A percentile compares a stretch with the other conserved stretches of the same genome.
These are phyloP conservation scores for Saturnispora zaruensis DNA, from an alignment of 805 yeast genomes.

Conservation along the genomic window DNA sequence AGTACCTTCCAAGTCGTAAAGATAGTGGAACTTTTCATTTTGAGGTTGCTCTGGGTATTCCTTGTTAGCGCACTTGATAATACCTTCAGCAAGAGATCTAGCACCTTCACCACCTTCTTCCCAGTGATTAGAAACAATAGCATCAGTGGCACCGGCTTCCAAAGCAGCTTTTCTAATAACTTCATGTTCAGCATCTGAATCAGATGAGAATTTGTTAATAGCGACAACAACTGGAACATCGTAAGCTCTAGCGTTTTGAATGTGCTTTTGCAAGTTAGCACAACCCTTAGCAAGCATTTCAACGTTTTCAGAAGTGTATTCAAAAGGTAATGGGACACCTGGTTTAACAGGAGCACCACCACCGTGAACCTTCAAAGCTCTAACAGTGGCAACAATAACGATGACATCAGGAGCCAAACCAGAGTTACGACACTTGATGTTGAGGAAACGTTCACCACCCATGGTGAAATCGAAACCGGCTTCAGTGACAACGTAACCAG, in stretches of 20 bases:
- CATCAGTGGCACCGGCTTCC: constrained; percentile 89
- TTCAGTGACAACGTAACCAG: constrained; percentile 91
- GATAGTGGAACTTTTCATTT: constrained; percentile 43
- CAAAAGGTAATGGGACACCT: constrained; percentile 78
- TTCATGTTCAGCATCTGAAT: constrained; percentile 70
- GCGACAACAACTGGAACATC: constrained; percentile 94
- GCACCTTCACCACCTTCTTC: constrained; percentile 94
- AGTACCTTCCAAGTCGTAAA: constrained; percentile 59
- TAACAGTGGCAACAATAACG: constrained; percentile 89
- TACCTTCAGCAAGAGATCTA: constrained; percentile 72
- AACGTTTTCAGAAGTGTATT: constrained; percentile 71
- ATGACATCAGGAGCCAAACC: constrained; percentile 85
- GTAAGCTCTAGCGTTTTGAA: constrained; percentile 71
- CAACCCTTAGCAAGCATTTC: constrained; percentile 74
- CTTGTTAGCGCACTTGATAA: constrained; percentile 54
- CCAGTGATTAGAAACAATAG: constrained; percentile 90
- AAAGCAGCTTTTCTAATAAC: constrained; percentile 72
- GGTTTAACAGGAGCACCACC: constrained; percentile 97
- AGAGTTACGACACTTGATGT: constrained; percentile 89
- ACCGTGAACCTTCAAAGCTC: constrained; percentile 96
- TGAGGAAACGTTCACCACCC: constrained; percentile 98
- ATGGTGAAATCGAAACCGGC: constrained; percentile 98
- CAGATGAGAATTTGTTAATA: constrained; percentile 79
- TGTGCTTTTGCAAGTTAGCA: constrained; percentile 84
- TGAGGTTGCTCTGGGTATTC: constrained; percentile 31